phyloP scores from a whole-genome alignment of 2,329 filamentous ascomycete species.

The Pyrenochaeta sp. region DNA sequence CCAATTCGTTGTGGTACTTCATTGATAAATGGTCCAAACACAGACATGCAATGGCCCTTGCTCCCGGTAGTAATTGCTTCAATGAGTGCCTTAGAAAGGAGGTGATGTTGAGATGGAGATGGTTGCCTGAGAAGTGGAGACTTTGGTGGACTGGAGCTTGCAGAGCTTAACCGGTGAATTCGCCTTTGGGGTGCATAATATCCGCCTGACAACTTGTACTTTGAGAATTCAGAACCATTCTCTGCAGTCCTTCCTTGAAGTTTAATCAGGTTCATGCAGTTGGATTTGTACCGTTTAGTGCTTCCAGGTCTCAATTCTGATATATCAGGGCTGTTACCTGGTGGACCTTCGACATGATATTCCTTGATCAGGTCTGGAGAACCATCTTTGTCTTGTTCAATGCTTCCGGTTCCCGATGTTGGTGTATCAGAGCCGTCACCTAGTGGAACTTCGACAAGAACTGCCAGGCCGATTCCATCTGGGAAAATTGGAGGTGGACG shows the following conservation, averaged over 20 bases:
- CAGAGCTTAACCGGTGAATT: constrained; percentile 15
- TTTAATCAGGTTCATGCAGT: no score
- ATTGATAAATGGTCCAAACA: constrained; percentile 41
- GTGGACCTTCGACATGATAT: no score
- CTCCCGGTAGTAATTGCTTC: constrained; percentile 33
- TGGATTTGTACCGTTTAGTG: no score
- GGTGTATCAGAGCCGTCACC: no score
- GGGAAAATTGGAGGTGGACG: constrained; percentile 1
- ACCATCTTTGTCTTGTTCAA: no score
- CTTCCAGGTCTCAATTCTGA: constrained; percentile 1
- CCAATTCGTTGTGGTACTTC: constrained; percentile 41
- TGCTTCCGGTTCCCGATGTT: no score
- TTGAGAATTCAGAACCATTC: constrained; percentile 36
- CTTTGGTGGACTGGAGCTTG: constrained; percentile 19
- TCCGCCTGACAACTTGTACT: constrained; percentile 35
- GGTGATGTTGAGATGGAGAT: constrained; percentile 35
- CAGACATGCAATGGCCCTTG: constrained; percentile 38
- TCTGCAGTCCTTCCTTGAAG: constrained; percentile 28
- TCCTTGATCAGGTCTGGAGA: no score
- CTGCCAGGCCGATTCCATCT: no score
- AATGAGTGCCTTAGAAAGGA: constrained; percentile 37
- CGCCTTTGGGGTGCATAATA: constrained; percentile 5
- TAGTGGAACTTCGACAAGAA: no score
- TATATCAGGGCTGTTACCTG: no score
- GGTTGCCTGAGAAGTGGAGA: constrained; percentile 29